Base-by-base conservation (phyloP, 352 stramenopile species). In the Globisporangium polare region DNA sequence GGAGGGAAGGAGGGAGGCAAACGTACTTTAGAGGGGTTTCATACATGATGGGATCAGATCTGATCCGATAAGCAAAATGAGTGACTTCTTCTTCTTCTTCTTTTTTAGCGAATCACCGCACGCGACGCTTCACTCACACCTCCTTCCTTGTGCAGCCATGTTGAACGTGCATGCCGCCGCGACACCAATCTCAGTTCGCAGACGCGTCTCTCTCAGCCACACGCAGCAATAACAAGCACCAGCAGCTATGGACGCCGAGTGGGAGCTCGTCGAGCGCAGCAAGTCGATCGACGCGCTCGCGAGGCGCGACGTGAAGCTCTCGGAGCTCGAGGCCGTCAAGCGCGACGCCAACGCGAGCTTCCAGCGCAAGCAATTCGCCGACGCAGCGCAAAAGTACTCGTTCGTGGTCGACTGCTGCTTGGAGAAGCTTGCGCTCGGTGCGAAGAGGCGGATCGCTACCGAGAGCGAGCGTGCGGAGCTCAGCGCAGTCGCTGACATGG, bases 321-420 rank as follows among this genome's bases (percentile, higher is more conserved):
- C 58, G 4, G 64, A 69, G 24, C 53, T 77, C 8, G 69, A 89
- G 42, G 66, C 60, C 0, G 47, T 78, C 31, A 93, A 93, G 63
- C 64, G 67, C 45, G 65, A 90, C 15, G 84, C 78, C 42, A 93
- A 92, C 20, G 53, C 51, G 27, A 63, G 75, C 8, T 90, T 91
- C 62, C 77, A 88, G 66, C 71, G 72, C 49, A 47, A 72, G 22
- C 57, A 58, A 13, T 82, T 74, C 31, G 35, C 42, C 0, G 69
- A 88, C n/a, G 84, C 84, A 2, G 73, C 80, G 20, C 58, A 67
- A 24, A 61, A 73, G 10, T 93, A 91, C 65, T 72, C 65, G 3
- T 64, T 67, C n/a, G 63, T 75, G 2, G 46, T 85, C n/a, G 60
- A 73, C 0, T 49, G 52, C 29, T 63, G 50, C n/a, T 0, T 63